A percentile compares a stretch with the other conserved stretches of the same genome.
These are phyloP conservation scores for Avena sativa DNA, from an alignment of 176 grass and related monocot species.

Conservation along the genomic window DNA sequence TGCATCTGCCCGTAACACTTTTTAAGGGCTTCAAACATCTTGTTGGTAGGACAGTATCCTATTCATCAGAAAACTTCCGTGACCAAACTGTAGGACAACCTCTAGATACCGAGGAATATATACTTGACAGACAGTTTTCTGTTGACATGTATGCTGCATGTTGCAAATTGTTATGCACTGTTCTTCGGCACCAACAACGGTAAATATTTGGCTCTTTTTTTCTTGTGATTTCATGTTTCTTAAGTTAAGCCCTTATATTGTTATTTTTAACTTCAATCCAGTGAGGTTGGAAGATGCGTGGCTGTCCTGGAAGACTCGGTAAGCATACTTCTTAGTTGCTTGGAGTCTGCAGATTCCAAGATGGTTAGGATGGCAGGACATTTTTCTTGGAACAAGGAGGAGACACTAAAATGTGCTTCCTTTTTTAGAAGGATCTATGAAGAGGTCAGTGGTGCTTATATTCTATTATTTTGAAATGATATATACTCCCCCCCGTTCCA, in stretches of 20 bases:
- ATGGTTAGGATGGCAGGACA: slow-evolving; percentile 57
- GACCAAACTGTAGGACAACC: slow-evolving; percentile 31
- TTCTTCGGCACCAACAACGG: slow-evolving; percentile 77
- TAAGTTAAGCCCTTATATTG: slow-evolving; percentile 22
- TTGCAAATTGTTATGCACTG: slow-evolving; percentile 84
- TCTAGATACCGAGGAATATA: slow-evolving; percentile 45
- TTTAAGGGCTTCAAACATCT: slow-evolving; percentile 78
- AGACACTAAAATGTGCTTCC: slow-evolving; percentile 80
- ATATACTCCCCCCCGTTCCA: not conserved
- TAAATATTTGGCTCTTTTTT: slow-evolving; percentile 40
- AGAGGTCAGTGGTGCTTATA: slow-evolving; percentile 71
- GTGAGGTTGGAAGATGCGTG: slow-evolving; percentile 72
- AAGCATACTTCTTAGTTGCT: slow-evolving; percentile 78
- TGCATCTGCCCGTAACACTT: slow-evolving; percentile 72
- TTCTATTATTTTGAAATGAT: slow-evolving; percentile 31
- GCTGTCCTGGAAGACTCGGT: slow-evolving; percentile 79
- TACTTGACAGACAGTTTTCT: slow-evolving; percentile 70
- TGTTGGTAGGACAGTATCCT: slow-evolving; percentile 20
- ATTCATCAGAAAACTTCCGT: slow-evolving; percentile 32
- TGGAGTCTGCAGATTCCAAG: slow-evolving; percentile 75
- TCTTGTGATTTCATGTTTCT: slow-evolving; percentile 37
- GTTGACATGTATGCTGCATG: slow-evolving; percentile 91
- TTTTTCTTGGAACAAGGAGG: slow-evolving; percentile 76
- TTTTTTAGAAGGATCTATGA: slow-evolving; percentile 96
- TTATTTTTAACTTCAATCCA: slow-evolving; percentile 26